Base-by-base conservation (phyloP, 2,329 filamentous ascomycete species). In the Colletotrichum lupini region DNA sequence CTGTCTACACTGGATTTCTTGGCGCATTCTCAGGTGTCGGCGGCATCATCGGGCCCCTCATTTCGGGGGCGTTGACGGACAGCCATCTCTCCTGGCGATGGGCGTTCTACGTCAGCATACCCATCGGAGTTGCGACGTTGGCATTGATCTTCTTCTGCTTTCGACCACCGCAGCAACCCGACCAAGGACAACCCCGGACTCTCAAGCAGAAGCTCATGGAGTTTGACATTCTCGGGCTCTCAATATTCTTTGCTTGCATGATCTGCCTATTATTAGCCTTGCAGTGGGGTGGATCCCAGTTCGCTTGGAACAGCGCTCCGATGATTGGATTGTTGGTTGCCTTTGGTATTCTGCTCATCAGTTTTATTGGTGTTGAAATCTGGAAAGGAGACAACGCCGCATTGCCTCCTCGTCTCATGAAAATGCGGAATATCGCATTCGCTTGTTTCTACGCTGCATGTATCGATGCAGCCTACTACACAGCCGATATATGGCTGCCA, bases 261-360 rank as follows among this genome's bases (percentile, higher is more conserved):
- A 77, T 86, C 52, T 87, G 84, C 72, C 81, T 87, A 7, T 74
- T 87, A 1, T 76, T 87, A 9, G 85, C 86, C 8, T 78, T 87
- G 12, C 84, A 87, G 68, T 87, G 84, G 84, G 82, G 82, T 58
- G 83, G 81, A 5, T 78, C 75, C 7, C 77, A 76, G 28, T 81
- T 82, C 58, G 42, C 79, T 1, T 84, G 82, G 82, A 77, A 68
- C 22, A 75, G 77, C 49, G 79, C 73, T 6, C 79, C 77, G 14
- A 79, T 83, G 66, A 80, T 84, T 42, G 80, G 67, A 5, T 78
- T 84, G 4, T 76, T 84, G 24, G 78, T 83, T 70, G 68, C 81
- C 0, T 79, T 81, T 7, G 77, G 67, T 1, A 71, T 83, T n/a
- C 74, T 84, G 5, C 70, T 79, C 28, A 57, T 75, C 30, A 63